These are phyloP conservation scores for Ceratonia siliqua DNA, from an alignment of 306 rosid genomes.

Conservation along the genomic window DNA sequence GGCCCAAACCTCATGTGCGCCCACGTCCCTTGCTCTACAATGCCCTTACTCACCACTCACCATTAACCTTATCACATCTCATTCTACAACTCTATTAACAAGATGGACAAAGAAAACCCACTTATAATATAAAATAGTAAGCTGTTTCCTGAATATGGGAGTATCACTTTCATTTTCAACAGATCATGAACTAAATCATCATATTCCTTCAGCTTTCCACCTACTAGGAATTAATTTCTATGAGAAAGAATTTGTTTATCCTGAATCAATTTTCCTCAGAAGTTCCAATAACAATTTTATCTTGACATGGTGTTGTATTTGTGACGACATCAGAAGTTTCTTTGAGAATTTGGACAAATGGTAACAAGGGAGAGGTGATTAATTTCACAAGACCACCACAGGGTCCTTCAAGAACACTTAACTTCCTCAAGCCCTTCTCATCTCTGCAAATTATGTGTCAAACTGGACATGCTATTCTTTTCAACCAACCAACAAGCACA, in stretches of 20 bases:
- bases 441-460: slow-evolving; percentile 35
- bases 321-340: background rate
- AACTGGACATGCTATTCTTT: slow-evolving; percentile 36
- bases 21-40: background rate
- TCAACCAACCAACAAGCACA: slow-evolving; percentile 49
- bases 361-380: background rate
- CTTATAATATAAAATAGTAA: background rate
- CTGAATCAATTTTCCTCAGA: background rate
- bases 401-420: slow-evolving; percentile 18
- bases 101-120: background rate
- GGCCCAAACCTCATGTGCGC: slow-evolving; percentile 49
- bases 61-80: slow-evolving; percentile 27
- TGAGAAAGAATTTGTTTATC: background rate
- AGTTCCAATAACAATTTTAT: background rate
- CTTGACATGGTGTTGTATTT: background rate
- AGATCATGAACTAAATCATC: background rate
- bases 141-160: slow-evolving; percentile 1
- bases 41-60: background rate
- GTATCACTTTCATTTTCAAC: background rate
- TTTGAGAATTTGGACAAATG: background rate
- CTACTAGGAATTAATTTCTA: background rate
- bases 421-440: slow-evolving; percentile 27
- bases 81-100: background rate
- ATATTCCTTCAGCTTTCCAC: background rate
- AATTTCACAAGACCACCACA: slow-evolving; percentile 15